Evolutionary conservation across 257 asterid species (phyloP).

Genomic region (Solanum chiquidenum): DNA sequence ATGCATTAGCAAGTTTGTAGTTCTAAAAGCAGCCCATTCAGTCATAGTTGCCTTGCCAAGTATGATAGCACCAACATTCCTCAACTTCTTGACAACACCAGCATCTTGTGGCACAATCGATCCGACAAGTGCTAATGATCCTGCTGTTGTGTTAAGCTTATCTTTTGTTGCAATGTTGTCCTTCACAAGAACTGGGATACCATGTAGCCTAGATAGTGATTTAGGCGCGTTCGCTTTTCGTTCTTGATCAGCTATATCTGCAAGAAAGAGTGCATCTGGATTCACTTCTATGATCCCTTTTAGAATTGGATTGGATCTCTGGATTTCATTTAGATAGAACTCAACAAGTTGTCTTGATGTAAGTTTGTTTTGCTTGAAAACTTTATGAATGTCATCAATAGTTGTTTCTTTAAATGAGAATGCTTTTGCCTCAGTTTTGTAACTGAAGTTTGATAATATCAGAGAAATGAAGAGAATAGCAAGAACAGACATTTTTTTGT

Average conservation of each 20-base stretch:
- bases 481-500: not conserved
- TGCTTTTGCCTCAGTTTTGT: not conserved
- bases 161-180: conserved; percentile 44
- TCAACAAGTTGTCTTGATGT: conserved; percentile 32
- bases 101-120: conserved; percentile 41
- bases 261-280: conserved; percentile 38
- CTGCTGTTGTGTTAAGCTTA: conserved; percentile 43
- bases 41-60: conserved; percentile 47
- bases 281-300: conserved; percentile 43
- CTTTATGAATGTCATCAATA: conserved; percentile 19
- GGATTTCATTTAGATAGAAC: conserved; percentile 28
- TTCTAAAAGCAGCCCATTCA: conserved; percentile 35
- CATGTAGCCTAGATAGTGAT: conserved; percentile 15
- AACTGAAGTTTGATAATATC: not conserved
- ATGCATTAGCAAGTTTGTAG: not conserved
- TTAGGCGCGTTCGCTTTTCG: not conserved
- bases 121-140: conserved; percentile 31
- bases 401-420: conserved; percentile 46
- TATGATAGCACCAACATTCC: conserved; percentile 33
- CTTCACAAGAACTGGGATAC: conserved; percentile 34
- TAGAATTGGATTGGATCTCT: conserved; percentile 25
- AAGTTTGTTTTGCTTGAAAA: conserved; percentile 19
- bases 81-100: conserved; percentile 31
- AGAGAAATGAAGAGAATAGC: not conserved
- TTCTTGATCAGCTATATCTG: conserved; percentile 32